phyloP scores from a whole-genome alignment of 1,284 basidiomycete genomes.

The Sporisorium scitamineum region DNA sequence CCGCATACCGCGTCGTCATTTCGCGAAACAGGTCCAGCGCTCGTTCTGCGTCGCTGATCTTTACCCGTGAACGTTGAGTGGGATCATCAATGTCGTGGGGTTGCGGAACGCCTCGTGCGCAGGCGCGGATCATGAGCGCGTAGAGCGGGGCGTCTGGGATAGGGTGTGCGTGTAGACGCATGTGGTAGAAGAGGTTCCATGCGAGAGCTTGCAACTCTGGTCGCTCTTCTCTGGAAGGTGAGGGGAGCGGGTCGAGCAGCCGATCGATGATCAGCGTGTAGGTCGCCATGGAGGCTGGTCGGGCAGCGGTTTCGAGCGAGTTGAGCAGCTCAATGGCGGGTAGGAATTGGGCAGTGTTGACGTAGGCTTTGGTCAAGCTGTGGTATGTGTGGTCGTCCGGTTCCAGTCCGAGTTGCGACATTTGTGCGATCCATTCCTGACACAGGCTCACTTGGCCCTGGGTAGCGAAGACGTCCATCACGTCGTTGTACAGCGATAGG shows the following conservation, averaged over 20 bases:
- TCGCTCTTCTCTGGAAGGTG: constrained; percentile 24
- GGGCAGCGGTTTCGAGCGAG: constrained; percentile 44
- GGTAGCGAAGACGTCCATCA: constrained; percentile 74
- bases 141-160: constrained; percentile 81
- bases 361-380: constrained; percentile 58
- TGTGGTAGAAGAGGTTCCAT: constrained; percentile 94
- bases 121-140: constrained; percentile 87
- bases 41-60: constrained; percentile 81
- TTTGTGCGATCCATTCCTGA: constrained; percentile 30
- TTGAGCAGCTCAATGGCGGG: constrained; percentile 53
- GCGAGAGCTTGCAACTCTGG: constrained; percentile 45
- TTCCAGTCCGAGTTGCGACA: constrained; percentile 32
- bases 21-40: constrained; percentile 93
- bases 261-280: constrained; percentile 63
- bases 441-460: constrained; percentile 71
- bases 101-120: constrained; percentile 74
- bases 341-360: constrained; percentile 22
- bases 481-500: constrained; percentile 61
- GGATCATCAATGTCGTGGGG: constrained; percentile 65
- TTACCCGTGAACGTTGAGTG: background rate
- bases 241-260: constrained; percentile 25
- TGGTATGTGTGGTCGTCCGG: constrained; percentile 56
- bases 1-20: constrained; percentile 78
- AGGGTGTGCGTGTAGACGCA: constrained; percentile 93
- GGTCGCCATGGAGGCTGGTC: constrained; percentile 58